Percentiles rank a stretch among this genome's conserved stretches.
Conservation (phyloP, 345 rosid genomes). For the Salix arbutifolia region DNA sequence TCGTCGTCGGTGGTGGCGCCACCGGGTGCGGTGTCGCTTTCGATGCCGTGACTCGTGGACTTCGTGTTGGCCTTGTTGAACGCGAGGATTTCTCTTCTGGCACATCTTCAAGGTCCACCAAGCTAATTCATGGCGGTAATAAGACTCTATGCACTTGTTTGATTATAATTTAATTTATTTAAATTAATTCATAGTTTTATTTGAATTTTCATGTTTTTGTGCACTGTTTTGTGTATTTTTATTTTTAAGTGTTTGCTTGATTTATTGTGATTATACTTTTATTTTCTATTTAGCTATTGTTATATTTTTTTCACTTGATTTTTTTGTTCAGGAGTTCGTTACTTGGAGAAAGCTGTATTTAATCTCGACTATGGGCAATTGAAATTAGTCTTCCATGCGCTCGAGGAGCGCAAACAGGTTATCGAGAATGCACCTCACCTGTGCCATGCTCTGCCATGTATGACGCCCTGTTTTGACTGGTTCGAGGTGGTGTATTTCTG, state of each 20-base stretch:
- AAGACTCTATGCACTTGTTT: not conserved
- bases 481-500: conserved; percentile 90
- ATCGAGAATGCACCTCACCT: conserved; percentile 95
- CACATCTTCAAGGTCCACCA: conserved; percentile 91
- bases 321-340: conserved; percentile 65
- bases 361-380: conserved; percentile 91
- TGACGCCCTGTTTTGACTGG: conserved; percentile 98
- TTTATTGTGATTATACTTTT: not conserved
- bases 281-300: not conserved
- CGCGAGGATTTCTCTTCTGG: conserved; percentile 96
- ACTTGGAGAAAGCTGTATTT: conserved; percentile 97
- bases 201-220: not conserved
- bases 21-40: conserved; percentile 97
- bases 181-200: not conserved
- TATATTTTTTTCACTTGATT: not conserved
- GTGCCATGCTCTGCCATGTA: conserved; percentile 93
- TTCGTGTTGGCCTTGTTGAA: conserved; percentile 88
- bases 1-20: conserved; percentile 95
- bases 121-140: conserved; percentile 91
- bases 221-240: not conserved
- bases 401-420: conserved; percentile 88
- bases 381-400: conserved; percentile 92
- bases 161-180: not conserved
- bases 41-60: conserved; percentile 84
- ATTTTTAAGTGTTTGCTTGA: not conserved